phyloP scores from a whole-genome alignment of 1,284 basidiomycete genomes.

The Porodaedalea pini region DNA sequence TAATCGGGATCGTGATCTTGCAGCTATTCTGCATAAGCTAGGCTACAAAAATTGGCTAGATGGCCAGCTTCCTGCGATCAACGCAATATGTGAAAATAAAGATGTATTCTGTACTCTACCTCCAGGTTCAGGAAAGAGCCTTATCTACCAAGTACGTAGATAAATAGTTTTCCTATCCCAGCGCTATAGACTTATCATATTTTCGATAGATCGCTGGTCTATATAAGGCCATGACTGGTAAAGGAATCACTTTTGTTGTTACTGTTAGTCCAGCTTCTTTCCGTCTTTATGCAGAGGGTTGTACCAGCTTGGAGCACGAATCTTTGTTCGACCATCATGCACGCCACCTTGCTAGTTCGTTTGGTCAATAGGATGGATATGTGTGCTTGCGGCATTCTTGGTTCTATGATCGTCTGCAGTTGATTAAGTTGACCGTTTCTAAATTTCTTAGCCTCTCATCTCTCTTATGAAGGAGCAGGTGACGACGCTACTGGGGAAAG shows the following conservation, averaged over 20 bases:
- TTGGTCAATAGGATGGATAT: too few species aligned
- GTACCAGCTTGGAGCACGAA: too few species aligned
- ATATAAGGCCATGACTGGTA: neutral
- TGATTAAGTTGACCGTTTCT: neutral
- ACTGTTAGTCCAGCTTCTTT: neutral
- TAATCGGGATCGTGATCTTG: neutral
- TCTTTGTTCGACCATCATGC: too few species aligned
- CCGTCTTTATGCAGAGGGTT: neutral
- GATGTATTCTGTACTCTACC: constrained; percentile 1
- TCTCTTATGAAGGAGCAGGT: constrained; percentile 8
- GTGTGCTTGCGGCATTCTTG: too few species aligned
- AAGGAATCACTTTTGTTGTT: constrained; percentile 4
- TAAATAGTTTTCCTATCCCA: neutral
- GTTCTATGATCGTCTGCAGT: neutral
- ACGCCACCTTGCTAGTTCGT: too few species aligned
- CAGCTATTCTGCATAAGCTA: neutral
- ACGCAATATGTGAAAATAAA: neutral
- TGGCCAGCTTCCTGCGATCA: neutral
- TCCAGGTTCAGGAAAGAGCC: neutral
- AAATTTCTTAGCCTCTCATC: neutral
- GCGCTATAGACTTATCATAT: neutral
- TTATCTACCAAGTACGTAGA: neutral
- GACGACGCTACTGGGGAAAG: neutral
- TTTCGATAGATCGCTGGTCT: neutral
- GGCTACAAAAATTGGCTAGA: neutral